phyloP scores from a whole-genome alignment of 2,329 filamentous ascomycete genomes.

The Verticillium albo-atrum region DNA sequence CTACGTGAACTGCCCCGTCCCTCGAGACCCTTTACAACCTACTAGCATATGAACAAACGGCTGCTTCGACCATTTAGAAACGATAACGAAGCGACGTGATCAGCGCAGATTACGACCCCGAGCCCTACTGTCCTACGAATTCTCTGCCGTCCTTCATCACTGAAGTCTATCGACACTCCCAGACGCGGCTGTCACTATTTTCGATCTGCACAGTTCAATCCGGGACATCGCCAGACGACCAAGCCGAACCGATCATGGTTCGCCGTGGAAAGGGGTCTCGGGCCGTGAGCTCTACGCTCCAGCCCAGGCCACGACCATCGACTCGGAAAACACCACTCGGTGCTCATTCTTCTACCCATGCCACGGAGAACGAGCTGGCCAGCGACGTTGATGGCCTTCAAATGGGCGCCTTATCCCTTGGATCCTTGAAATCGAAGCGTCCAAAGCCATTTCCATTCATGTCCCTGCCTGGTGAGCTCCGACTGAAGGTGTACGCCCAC shows the following conservation, averaged over 20 bases:
- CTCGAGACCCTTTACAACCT: slow-evolving; percentile 12
- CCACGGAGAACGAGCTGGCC: slow-evolving; percentile 33
- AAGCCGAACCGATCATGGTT: slow-evolving; percentile 6
- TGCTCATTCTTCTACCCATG: slow-evolving; percentile 28
- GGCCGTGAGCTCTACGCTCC: slow-evolving; percentile 14
- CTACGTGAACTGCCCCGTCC: slow-evolving; percentile 37
- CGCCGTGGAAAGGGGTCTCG: slow-evolving; percentile 26
- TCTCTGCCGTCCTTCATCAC: neutral
- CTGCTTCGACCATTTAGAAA: neutral
- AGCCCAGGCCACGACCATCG: slow-evolving; percentile 18
- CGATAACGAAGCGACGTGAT: neutral
- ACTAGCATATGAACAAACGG: neutral
- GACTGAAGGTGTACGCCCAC: slow-evolving; percentile 63
- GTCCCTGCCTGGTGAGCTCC: slow-evolving; percentile 63
- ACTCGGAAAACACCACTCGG: slow-evolving; percentile 27
- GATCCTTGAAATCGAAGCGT: slow-evolving; percentile 19
- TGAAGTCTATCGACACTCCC: neutral
- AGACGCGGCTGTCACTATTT: neutral
- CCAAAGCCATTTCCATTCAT: slow-evolving; percentile 58
- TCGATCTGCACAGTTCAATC: neutral
- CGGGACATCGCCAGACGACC: neutral
- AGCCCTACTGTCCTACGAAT: neutral
- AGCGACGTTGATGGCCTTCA: slow-evolving; percentile 34
- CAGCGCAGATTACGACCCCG: neutral
- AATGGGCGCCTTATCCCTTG: slow-evolving; percentile 39